Base-by-base conservation (phyloP, 208 protist genomes). In the Leishmania amazonensis region DNA sequence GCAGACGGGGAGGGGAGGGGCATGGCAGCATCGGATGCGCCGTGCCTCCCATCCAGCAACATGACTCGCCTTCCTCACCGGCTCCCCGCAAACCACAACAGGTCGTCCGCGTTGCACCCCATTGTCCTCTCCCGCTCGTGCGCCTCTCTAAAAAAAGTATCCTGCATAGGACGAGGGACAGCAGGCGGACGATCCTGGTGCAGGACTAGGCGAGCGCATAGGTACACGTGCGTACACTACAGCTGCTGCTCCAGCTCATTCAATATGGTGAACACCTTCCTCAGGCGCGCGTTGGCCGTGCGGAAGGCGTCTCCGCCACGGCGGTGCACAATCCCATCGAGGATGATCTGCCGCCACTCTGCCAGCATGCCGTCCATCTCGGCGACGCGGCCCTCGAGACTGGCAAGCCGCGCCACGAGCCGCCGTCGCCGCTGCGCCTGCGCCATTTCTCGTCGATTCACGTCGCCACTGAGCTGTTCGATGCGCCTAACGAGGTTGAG, bases 241-340 rank as follows among this genome's bases (percentile, higher is more conserved):
- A 81, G 80, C 71, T 86, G 19, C 31, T 84, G 81, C 51, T 94
- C 91, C 13, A 89, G 80, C 74, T 90, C 85, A 45, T 86, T 88
- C 68, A 97, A 79, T 35, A 94, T 84, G 42, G 57, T 51, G 73
- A 94, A 89, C 45, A 95, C 87, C 74, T 93, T 87, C 8, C 89
- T 89, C 19, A 97, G 85, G 24, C 83, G 86, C 35, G 95, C 86
- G 81, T 96, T 97, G 31, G 91, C 91, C 24, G 75, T 85, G 35
- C 84, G 80, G 28, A 97, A 58, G 31, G 85, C 81, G 9, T 84
- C 78, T 9, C 72, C 80, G 15, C 94, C 94, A 13, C 89, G 76
- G 35, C 91, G 87, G 76, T 95, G 90, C 71, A 90, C 88, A 47
- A 97, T 83, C 21, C 87, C 92, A 49, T 96, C 90, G n/a, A 93